These are phyloP conservation scores for Thraustochytrium sp. DNA, from an alignment of 352 stramenopile species.

Conservation along the genomic window DNA sequence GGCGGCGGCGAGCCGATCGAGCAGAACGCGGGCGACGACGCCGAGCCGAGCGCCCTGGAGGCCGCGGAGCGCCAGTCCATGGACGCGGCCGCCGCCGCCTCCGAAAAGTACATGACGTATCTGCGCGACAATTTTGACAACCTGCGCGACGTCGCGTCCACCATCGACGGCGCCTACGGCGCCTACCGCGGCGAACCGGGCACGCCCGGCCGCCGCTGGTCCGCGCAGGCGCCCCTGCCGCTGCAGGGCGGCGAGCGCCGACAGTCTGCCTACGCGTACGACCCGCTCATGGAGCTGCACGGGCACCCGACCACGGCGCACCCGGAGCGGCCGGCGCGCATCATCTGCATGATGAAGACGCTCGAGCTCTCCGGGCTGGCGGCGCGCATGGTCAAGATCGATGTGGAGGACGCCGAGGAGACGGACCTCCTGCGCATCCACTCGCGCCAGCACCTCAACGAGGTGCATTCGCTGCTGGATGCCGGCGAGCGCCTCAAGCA, in stretches of 20 bases:
- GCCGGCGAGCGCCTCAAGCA: background rate
- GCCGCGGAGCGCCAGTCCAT: background rate
- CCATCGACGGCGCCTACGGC: background rate
- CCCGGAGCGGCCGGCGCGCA: conserved; percentile 43
- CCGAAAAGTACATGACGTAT: conserved; percentile 5
- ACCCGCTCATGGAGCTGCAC: background rate
- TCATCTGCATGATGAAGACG: background rate
- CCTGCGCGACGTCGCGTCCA: background rate
- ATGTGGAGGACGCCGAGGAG: background rate
- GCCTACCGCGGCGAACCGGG: no score
- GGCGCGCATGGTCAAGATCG: background rate
- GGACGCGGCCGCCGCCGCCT: background rate
- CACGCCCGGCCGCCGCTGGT: background rate
- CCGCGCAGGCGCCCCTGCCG: background rate
- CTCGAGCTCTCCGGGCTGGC: conserved; percentile 24
- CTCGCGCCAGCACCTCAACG: background rate
- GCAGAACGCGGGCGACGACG: background rate
- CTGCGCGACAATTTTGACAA: no score
- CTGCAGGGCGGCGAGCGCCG: background rate
- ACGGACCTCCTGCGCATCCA: background rate
- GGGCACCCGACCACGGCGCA: conserved; percentile 28
- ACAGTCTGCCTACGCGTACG: background rate
- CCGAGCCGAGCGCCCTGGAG: background rate
- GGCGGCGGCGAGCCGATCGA: background rate
- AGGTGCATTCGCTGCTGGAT: no score